Base-by-base conservation (phyloP, 2,329 filamentous ascomycete species). In the Ceratocystis albifundus region DNA sequence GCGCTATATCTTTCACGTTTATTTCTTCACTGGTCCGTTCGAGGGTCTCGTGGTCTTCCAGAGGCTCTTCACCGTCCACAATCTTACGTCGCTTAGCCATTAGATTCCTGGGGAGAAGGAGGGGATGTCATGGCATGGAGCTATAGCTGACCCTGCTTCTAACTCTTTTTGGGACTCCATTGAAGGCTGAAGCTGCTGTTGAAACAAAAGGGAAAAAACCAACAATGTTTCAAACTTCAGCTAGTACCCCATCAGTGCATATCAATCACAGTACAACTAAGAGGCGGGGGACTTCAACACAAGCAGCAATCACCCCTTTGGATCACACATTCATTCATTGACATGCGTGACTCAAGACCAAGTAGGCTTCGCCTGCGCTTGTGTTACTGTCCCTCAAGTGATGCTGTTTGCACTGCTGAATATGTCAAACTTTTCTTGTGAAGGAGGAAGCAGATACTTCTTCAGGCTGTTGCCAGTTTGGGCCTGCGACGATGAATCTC, bases 61-160 rank as follows among this genome's bases (percentile, higher is more conserved):
- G 28, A 57, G 36, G 7, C 3, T 57, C 15, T 32, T 57, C 22
- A 28, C 12, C 12, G 36, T 12, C 36, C 10, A 41, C 36, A 41
- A 32, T 25, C 53, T n/a, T 57, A 28, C 53, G 48, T 7, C 22
- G 15, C 22, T 28, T 15, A 5, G 15, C 25, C 48, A 53, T 53
- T 28, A 4, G 3, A 53, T 32, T 59, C 55, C 55, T 36, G 28
- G 55, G 32, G n/a, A n/a, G n/a, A n/a, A n/a, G n/a, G n/a, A n/a
- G n/a, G n/a, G n/a, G 55, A 28, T n/a, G 55, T n/a, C 55, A 59
- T 28, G n/a, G 32, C 28, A 10, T 59, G 55, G 55, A 59, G 28
- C 28, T 36, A 36, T 59, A 59, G 30, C 28, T 20, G 25, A 28
- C 15, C 17, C 20, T 36, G 30, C 7, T 30, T 22, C 28, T 53